A percentile compares a stretch with the other conserved stretches of the same genome.
Conservation (phyloP, 2,329 filamentous ascomycete genomes). For the Capronia americana region DNA sequence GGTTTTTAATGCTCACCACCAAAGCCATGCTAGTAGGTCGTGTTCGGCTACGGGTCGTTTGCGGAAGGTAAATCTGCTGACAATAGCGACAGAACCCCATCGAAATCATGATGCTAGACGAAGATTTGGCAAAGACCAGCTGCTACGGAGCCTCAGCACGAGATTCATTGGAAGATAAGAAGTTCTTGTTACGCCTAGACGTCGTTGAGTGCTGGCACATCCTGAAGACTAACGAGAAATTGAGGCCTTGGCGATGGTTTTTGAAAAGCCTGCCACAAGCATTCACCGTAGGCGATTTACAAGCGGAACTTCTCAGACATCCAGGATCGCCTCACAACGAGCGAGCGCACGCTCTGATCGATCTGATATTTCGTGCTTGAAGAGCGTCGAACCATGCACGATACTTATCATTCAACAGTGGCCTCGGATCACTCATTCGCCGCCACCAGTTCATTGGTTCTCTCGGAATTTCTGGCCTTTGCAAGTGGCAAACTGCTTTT, state of each 20-base stretch:
- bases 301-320: constrained; percentile 5
- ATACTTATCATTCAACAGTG: neutral
- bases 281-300: constrained; percentile 3
- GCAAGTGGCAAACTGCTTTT: neutral
- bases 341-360: constrained; percentile 1
- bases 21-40: constrained; percentile 11
- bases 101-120: constrained; percentile 7
- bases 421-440: neutral
- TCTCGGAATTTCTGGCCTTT: neutral
- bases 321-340: constrained; percentile 3
- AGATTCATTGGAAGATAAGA: neutral
- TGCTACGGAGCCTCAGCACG: neutral
- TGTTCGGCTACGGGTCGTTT: neutral
- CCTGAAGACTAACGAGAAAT: constrained; percentile 9
- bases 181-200: constrained; percentile 5
- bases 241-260: constrained; percentile 9
- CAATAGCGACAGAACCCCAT: neutral
- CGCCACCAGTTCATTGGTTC: neutral
- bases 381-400: neutral
- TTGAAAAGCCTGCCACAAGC: neutral
- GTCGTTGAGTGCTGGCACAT: constrained; percentile 11
- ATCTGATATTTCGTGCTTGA: constrained; percentile 8
- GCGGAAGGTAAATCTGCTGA: neutral
- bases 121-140: neutral
- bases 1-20: constrained; percentile 11